Percentiles rank a stretch among this genome's conserved stretches.
Conservation (phyloP, 2,329 filamentous ascomycete species). For the Geosmithia morbida region DNA sequence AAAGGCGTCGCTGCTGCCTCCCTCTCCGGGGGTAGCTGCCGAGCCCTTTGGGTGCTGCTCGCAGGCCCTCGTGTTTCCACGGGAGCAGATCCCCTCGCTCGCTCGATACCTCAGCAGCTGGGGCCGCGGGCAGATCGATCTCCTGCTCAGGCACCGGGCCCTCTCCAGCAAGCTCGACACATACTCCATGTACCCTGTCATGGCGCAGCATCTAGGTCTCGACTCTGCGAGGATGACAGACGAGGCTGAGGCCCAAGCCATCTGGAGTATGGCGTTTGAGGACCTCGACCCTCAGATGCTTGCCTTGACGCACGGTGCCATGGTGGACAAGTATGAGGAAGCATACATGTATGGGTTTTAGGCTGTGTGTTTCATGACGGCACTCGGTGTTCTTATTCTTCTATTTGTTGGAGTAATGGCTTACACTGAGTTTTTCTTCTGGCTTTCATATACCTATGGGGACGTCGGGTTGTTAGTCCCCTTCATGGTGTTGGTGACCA, state of each 20-base stretch:
- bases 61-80: conserved; percentile 1
- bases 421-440: neutral
- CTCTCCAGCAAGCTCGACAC: neutral
- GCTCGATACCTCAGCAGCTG: neutral
- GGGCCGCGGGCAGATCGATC: conserved; percentile 1
- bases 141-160: neutral
- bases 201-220: conserved; percentile 1
- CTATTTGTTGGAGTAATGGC: neutral
- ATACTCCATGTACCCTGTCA: conserved; percentile 1
- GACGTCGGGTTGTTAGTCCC: too few relatives aligned
- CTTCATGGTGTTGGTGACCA: too few relatives aligned
- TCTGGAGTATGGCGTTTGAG: conserved; percentile 1
- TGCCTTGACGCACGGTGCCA: neutral
- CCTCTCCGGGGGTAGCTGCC: neutral
- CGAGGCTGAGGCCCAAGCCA: conserved; percentile 1
- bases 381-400: neutral
- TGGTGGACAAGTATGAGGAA: neutral
- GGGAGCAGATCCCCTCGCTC: neutral
- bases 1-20: conserved; percentile 1
- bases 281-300: neutral
- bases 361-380: neutral
- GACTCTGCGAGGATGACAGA: neutral
- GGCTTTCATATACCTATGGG: too few relatives aligned
- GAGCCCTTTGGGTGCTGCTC: conserved; percentile 2
- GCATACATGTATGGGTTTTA: neutral